Evolutionary conservation across 1,284 basidiomycete genomes (phyloP).

Genomic region (Apiotrichum akiyoshidainum): DNA sequence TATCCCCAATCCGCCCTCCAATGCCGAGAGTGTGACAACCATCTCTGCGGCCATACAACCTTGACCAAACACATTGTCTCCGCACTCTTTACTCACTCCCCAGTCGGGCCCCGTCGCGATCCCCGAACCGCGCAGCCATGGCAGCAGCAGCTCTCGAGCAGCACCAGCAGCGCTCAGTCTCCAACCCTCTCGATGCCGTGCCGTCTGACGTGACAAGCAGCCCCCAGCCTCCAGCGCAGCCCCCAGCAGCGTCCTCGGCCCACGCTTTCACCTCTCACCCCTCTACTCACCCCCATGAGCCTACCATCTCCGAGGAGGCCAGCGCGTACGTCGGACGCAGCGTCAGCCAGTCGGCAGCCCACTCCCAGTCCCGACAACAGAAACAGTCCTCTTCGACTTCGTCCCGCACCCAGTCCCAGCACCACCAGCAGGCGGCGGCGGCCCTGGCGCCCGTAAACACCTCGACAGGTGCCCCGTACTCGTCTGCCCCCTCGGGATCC

Average conservation of each 20-base stretch:
- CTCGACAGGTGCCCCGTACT: neutral
- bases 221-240: conserved; percentile 6
- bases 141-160: conserved; percentile 6
- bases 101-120: conserved; percentile 41
- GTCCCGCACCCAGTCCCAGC: neutral
- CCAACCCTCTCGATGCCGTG: conserved; percentile 17
- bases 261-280: conserved; percentile 19
- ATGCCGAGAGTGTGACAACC: conserved; percentile 3
- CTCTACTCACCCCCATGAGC: conserved; percentile 33
- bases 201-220: conserved; percentile 6
- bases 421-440: neutral
- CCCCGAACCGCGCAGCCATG: conserved; percentile 34
- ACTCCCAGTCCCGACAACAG: conserved; percentile 3
- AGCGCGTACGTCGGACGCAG: conserved; percentile 20
- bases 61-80: neutral
- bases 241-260: conserved; percentile 17
- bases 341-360: conserved; percentile 9
- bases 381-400: neutral
- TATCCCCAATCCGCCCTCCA: neutral
- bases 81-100: conserved; percentile 5
- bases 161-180: conserved; percentile 18
- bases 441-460: conserved; percentile 1
- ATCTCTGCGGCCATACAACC: neutral
- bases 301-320: conserved; percentile 40
- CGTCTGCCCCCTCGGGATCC: neutral